Conservation (phyloP, 306 rosid genomes). For the Parietaria judaica region DNA sequence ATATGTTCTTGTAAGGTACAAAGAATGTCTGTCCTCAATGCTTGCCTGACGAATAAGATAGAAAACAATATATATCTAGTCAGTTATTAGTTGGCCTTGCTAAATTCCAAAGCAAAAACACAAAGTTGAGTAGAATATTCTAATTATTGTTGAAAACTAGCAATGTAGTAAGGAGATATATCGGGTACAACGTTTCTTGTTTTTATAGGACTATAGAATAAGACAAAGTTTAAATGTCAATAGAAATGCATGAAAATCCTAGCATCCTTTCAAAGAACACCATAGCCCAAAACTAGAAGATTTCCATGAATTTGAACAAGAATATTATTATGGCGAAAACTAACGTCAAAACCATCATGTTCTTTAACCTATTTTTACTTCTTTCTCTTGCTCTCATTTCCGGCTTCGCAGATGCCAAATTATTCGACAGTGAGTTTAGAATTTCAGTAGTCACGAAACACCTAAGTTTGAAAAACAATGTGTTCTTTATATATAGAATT, state of each 20-base stretch:
- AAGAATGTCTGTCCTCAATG: not conserved
- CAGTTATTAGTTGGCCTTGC: not conserved
- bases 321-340: conserved; percentile 3
- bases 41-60: not conserved
- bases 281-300: not conserved
- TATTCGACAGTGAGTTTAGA: conserved; percentile 1
- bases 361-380: conserved; percentile 2
- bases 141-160: not conserved
- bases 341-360: not conserved
- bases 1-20: not conserved
- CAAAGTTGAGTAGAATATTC: not conserved
- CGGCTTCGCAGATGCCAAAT: not conserved
- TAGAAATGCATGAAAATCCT: not conserved
- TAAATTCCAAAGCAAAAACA: not conserved
- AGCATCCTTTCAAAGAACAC: too few relatives aligned
- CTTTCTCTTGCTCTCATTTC: not conserved
- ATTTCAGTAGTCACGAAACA: not conserved
- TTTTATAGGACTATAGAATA: not conserved
- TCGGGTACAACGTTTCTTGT: conserved; percentile 4
- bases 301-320: not conserved
- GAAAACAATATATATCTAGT: not conserved
- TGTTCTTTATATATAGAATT: too few relatives aligned
- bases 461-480: too few relatives aligned
- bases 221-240: not conserved
- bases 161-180: not conserved